Conservation (phyloP, 495 filamentous ascomycete genomes). For the Penicillium roqueforti region DNA sequence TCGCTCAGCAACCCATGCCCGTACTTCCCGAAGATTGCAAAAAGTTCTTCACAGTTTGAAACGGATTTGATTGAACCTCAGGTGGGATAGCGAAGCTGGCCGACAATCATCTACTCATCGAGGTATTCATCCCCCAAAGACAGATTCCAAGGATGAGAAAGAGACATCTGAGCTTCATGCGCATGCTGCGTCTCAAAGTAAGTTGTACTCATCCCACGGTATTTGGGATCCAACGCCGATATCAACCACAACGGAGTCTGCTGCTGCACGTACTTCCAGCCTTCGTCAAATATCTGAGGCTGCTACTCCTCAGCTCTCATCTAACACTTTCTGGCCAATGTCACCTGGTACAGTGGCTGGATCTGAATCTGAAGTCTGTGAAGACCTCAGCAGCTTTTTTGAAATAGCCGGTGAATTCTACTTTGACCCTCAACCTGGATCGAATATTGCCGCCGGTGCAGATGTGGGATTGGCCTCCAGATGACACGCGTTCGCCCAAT, state of each 20-base stretch:
- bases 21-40: conserved; percentile 35
- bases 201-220: not conserved
- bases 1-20: conserved; percentile 44
- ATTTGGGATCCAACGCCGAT: conserved; percentile 6
- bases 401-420: conserved; percentile 41
- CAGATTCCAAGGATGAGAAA: not conserved
- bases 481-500: conserved; percentile 7
- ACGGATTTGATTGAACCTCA: conserved; percentile 28
- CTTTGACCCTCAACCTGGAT: conserved; percentile 24
- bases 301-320: conserved; percentile 13
- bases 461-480: conserved; percentile 13
- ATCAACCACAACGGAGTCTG: conserved; percentile 4
- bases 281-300: conserved; percentile 10
- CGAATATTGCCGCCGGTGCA: conserved; percentile 9
- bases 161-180: not conserved
- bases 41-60: conserved; percentile 42
- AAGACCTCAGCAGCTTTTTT: conserved; percentile 44
- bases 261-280: conserved; percentile 2
- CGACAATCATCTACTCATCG: not conserved
- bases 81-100: conserved; percentile 4
- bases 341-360: conserved; percentile 13
- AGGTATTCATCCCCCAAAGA: not conserved
- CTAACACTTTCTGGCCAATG: conserved; percentile 21
- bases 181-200: not conserved
- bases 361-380: conserved; percentile 27